These are phyloP conservation scores for Rhodotorula mucilaginosa DNA, from an alignment of 1,284 basidiomycete species.

Conservation along the genomic window DNA sequence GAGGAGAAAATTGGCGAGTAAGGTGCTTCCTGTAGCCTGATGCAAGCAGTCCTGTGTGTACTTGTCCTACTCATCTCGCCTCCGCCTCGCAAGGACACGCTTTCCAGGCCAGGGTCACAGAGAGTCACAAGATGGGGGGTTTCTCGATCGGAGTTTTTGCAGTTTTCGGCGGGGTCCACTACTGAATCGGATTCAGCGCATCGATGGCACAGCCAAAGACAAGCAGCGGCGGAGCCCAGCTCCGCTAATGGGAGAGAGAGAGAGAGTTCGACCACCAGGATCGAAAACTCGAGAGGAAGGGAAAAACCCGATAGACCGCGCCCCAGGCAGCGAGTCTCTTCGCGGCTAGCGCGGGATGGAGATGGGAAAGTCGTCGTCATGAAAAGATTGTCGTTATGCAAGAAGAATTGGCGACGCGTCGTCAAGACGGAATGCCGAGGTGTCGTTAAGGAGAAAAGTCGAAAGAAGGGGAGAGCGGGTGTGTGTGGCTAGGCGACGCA, in stretches of 20 bases:
- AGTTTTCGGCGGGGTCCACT: no score
- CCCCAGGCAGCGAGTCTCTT: slow-evolving; percentile 33
- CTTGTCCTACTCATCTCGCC: no score
- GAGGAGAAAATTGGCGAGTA: background rate
- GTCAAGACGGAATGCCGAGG: background rate
- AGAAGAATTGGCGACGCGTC: background rate
- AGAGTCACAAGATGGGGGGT: no score
- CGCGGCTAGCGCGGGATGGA: slow-evolving; percentile 29
- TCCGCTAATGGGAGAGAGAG: background rate
- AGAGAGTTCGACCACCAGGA: background rate
- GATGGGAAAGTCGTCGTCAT: background rate
- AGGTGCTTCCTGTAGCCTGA: no score
- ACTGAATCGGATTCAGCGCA: no score
- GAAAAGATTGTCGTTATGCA: background rate
- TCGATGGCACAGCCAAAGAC: no score
- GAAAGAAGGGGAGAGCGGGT: background rate
- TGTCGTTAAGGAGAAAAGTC: background rate
- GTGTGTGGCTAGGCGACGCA: background rate
- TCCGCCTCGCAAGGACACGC: no score
- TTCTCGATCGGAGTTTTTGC: no score
- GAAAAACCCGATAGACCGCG: slow-evolving; percentile 14
- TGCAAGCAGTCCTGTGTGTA: no score
- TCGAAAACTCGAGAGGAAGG: background rate
- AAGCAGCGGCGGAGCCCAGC: background rate
- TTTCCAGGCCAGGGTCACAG: no score